A percentile compares a stretch with the other conserved stretches of the same genome.
Conservation (phyloP, 441 rosid species). For the Arabidopsis hybrid region DNA sequence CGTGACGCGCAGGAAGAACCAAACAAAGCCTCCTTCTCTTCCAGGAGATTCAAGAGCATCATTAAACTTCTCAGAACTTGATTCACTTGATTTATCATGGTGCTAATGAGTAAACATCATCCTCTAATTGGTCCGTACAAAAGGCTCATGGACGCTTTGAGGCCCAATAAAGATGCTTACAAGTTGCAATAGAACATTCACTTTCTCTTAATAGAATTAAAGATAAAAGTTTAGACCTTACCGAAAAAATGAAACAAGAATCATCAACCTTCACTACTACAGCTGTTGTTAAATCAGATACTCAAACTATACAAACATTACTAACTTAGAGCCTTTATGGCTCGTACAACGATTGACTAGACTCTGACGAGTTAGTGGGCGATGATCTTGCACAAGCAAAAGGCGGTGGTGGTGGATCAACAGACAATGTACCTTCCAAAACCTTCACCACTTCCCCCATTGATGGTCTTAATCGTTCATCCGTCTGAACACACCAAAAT, state of each 20-base stretch:
- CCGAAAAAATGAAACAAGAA: conserved; percentile 16
- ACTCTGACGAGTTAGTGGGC: conserved; percentile 41
- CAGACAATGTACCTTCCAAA: conserved; percentile 72
- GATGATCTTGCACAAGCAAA: conserved; percentile 46
- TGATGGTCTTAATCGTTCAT: conserved; percentile 73
- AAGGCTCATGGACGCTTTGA: not conserved
- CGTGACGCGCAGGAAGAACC: not conserved
- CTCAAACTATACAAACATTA: conserved; percentile 40
- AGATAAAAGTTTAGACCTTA: conserved; percentile 27
- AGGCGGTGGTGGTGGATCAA: conserved; percentile 78
- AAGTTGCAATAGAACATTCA: not conserved
- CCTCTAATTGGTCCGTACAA: not conserved
- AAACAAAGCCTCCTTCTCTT: conserved; percentile 5
- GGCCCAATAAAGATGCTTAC: not conserved
- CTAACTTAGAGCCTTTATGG: conserved; percentile 11
- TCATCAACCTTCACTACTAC: conserved; percentile 38
- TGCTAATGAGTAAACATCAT: not conserved
- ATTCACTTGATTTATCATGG: not conserved
- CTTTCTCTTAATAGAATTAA: not conserved
- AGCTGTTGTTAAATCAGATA: conserved; percentile 41
- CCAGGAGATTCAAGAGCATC: not conserved
- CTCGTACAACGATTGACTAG: conserved; percentile 42
- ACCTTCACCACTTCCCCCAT: conserved; percentile 83
- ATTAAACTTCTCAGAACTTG: not conserved
- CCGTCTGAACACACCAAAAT: conserved; percentile 83